Evolutionary conservation across 345 rosid species (phyloP).

Genomic region (Aquilaria malaccensis): DNA sequence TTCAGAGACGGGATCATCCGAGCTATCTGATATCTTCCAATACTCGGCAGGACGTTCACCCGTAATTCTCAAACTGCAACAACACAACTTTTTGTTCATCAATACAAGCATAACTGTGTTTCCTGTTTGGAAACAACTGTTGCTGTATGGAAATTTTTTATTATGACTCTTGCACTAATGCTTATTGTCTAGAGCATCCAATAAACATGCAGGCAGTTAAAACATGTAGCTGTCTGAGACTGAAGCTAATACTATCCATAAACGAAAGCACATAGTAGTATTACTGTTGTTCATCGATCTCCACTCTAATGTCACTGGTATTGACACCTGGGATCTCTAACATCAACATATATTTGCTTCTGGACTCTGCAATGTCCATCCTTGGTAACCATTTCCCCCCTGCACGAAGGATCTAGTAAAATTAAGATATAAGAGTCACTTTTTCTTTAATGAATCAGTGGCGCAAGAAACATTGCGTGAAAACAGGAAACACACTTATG

Average conservation of each 20-base stretch:
- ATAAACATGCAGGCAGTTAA: no score
- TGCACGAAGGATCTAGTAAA: constrained; percentile 11
- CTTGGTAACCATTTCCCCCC: constrained; percentile 58
- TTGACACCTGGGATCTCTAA: constrained; percentile 69
- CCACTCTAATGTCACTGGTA: constrained; percentile 65
- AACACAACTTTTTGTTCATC: no score
- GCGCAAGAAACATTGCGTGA: no score
- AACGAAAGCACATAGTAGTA: not conserved
- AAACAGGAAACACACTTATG: no score
- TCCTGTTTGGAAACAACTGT: no score
- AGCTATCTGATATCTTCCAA: constrained; percentile 19
- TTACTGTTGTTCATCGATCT: constrained; percentile 52
- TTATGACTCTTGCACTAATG: no score
- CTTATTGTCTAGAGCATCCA: no score
- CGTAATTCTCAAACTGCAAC: constrained; percentile 48
- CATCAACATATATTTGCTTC: constrained; percentile 38
- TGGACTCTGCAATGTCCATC: constrained; percentile 53
- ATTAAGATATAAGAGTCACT: no score
- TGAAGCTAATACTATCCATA: not conserved
- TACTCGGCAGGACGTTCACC: constrained; percentile 36
- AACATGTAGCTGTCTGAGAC: no score
- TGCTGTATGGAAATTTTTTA: no score
- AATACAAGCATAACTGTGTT: no score
- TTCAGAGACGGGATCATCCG: constrained; percentile 22
- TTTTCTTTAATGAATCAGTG: no score